These are phyloP conservation scores for Lactarius evosmus DNA, from an alignment of 768 basidiomycete species.

Conservation along the genomic window DNA sequence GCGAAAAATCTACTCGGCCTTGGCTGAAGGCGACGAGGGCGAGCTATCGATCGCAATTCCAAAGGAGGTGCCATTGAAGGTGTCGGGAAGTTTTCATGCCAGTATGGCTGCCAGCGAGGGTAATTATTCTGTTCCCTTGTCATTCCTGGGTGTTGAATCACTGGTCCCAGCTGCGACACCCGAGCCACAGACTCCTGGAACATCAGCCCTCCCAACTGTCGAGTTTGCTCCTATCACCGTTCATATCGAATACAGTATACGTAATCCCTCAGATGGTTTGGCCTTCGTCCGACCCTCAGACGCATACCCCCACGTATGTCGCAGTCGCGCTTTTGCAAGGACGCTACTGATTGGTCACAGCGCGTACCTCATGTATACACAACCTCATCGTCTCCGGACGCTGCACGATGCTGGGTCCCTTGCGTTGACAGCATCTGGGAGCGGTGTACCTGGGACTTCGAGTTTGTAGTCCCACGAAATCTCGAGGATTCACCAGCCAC, in stretches of 20 bases:
- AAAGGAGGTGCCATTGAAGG: slow-evolving; percentile 62
- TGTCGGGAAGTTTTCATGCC: slow-evolving; percentile 47
- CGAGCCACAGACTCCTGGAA: slow-evolving; percentile 71
- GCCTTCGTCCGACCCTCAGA: slow-evolving; percentile 82
- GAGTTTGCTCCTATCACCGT: slow-evolving; percentile 73
- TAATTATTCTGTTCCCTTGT: slow-evolving; percentile 30
- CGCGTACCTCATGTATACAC: slow-evolving; percentile 93
- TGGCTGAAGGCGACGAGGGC: slow-evolving; percentile 90
- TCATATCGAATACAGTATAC: slow-evolving; percentile 75
- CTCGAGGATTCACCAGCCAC: slow-evolving; percentile 59
- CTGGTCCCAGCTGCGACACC: slow-evolving; percentile 58
- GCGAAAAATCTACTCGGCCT: slow-evolving; percentile 84
- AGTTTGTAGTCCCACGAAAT: slow-evolving; percentile 87
- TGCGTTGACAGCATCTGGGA: slow-evolving; percentile 95
- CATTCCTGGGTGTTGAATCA: not conserved
- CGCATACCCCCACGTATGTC: slow-evolving; percentile 77
- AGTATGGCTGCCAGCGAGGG: slow-evolving; percentile 56
- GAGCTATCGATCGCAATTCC: slow-evolving; percentile 90
- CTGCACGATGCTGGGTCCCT: slow-evolving; percentile 98
- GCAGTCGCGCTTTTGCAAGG: not conserved
- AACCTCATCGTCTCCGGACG: slow-evolving; percentile 79
- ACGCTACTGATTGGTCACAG: slow-evolving; percentile 39
- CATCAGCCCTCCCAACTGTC: slow-evolving; percentile 28
- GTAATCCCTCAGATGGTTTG: slow-evolving; percentile 79
- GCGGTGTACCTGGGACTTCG: slow-evolving; percentile 97